Base-by-base conservation (phyloP, 2,329 filamentous ascomycete species). In the Trichoderma breve region DNA sequence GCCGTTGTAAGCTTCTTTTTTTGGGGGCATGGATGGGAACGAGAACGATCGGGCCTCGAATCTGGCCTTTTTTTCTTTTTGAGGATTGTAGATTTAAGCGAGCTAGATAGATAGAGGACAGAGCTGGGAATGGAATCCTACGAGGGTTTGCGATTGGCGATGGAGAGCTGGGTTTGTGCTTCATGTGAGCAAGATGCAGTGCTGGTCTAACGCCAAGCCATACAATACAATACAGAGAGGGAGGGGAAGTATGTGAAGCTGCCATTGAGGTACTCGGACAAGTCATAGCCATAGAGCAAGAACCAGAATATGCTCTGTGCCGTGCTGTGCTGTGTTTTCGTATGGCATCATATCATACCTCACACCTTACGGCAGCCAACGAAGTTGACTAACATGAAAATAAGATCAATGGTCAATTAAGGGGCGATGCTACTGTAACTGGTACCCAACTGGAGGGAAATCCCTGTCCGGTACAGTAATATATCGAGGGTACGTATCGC, bases 401-500 rank as follows among this genome's bases (percentile, higher is more conserved):
- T 64, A 24, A 62, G 43, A 15, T 55, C 21, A 55, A 5, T 14
- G 47, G 18, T 47, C 18, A 12, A 18, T 12, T 2, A 30, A 9
- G 39, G 64, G 64, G 47, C 47, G 47, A 53, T 53, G 47, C n/a
- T 14, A 24, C 47, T 18, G 39, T 43, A n/a, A 36, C 5, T 8
- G 15, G 39, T 43, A 43, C 39, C 39, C 21, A 53, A 12, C 47
- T 24, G n/a, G 6, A 24, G 28, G 21, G 18, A 34, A n/a, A 60
- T 60, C 55, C 66, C 55, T 61, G 66, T 15, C 55, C 28, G 53
- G 53, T 60, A 68, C 65, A 69, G 65, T 61, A 69, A 69, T 61
- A 70, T 62, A 36, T 43, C 26, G 28, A 2, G 6, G 55, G 55
- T 69, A 69, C 66, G 11, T 36, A 43, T 11, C 12, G 36, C 14